phyloP scores from a whole-genome alignment of 805 yeast genomes.

The Nakazawaea laoshanensis region DNA sequence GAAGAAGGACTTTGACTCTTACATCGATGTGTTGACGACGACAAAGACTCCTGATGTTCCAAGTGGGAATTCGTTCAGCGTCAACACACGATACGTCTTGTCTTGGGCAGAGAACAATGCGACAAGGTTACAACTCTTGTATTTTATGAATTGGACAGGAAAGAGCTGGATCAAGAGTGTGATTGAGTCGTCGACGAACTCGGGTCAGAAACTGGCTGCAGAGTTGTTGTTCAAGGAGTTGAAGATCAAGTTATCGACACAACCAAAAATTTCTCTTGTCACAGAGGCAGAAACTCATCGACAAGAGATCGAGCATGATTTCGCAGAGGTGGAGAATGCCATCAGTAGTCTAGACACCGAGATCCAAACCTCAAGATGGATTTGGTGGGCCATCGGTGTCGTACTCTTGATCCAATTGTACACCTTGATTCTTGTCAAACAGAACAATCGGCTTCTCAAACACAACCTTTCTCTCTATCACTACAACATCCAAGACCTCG shows the following conservation, averaged over 20 bases:
- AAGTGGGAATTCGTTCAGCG: slow-evolving; percentile 74
- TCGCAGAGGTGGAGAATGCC: too few relatives aligned
- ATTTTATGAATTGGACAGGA: slow-evolving; percentile 81
- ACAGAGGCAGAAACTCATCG: too few relatives aligned
- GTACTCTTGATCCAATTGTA: too few relatives aligned
- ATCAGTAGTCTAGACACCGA: too few relatives aligned
- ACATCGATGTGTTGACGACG: slow-evolving; percentile 51
- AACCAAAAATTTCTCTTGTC: too few relatives aligned
- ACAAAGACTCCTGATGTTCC: slow-evolving; percentile 93
- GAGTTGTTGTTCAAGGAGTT: slow-evolving; percentile 25
- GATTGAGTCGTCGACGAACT: slow-evolving; percentile 74
- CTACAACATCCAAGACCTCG: too few relatives aligned
- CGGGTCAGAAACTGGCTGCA: slow-evolving; percentile 69
- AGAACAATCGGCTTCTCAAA: too few relatives aligned
- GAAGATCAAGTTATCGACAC: slow-evolving; percentile 3
- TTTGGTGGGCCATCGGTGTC: too few relatives aligned
- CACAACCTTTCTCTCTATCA: too few relatives aligned
- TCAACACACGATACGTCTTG: slow-evolving; percentile 62
- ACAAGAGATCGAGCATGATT: too few relatives aligned
- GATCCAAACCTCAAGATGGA: too few relatives aligned
- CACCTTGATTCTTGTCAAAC: too few relatives aligned
- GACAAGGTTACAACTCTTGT: slow-evolving; percentile 58
- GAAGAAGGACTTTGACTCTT: slow-evolving; percentile 40
- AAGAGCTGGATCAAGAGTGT: slow-evolving; percentile 87
- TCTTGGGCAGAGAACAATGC: slow-evolving; percentile 65